Base-by-base conservation (phyloP, 169 alveolate species). In the Cryptosporidium meleagridis region DNA sequence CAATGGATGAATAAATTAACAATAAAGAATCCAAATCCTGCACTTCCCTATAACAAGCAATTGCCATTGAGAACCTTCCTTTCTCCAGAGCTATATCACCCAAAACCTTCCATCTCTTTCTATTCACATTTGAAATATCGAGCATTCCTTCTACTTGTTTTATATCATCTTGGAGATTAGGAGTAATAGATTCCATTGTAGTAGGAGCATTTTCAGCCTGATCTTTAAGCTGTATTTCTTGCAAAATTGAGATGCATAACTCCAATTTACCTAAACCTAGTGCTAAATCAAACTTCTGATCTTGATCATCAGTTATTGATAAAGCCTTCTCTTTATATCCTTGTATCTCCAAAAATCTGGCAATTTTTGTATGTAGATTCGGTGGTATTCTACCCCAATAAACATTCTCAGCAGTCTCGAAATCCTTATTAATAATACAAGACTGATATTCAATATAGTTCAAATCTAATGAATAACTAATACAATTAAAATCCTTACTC, bases 221-320 rank as follows among this genome's bases (percentile, higher is more conserved):
- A 39, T 70, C 80, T 53, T 68, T 85, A 26, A 26, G 41, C 35
- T 75, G 96, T 94, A 70, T 94, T 61, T 84, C 93, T 59, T 85
- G 70, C 70, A 61, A 95, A 95, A 89, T 96, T 94, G 84, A 93
- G 44, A 95, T 80, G 70, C 97, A 95, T 44, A 92, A 85, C 51
- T 94, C 94, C 44, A 97, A 92, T 61, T 95, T 95, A 12, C 97
- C 97, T 58, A 97, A 85, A 48, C 92, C 91, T 45, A 98, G 71
- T 69, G 98, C 95, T 16, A 97, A 85, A 48, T 97, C 99, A 89
- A 97, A 97, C 91, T 96, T 96, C 68, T 96, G 98, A 75, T 97
- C 98, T 53, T 91, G 92, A 91, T 98, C 98, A 16, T 85, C 92
- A 33, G 99, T 94, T 35, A 96, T 93, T 59, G 93, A 84, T 75